A percentile compares a stretch with the other conserved stretches of the same genome.
Conservation (phyloP, 345 rosid species). For the Acer saccharum region DNA sequence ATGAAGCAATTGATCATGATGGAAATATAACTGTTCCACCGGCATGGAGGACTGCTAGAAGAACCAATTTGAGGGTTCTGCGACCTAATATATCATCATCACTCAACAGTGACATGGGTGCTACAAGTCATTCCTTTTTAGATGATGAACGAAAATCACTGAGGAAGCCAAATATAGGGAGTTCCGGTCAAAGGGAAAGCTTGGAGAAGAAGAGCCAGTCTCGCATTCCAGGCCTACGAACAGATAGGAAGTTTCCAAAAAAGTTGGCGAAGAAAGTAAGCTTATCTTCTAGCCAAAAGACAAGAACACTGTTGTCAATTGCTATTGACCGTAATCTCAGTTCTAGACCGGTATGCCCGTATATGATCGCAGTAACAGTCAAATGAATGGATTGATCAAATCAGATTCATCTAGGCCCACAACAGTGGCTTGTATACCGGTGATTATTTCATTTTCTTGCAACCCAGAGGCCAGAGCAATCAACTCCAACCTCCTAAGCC, state of each 20-base stretch:
- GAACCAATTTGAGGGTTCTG: slow-evolving; percentile 80
- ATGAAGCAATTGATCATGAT: slow-evolving; percentile 52
- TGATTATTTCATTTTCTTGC: slow-evolving; percentile 27
- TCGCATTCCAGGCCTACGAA: slow-evolving; percentile 39
- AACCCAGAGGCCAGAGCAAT: neutral
- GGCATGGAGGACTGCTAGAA: slow-evolving; percentile 93
- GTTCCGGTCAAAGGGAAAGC: slow-evolving; percentile 43
- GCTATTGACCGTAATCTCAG: slow-evolving; percentile 52
- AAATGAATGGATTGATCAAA: slow-evolving; percentile 63
- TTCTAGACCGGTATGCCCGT: slow-evolving; percentile 21
- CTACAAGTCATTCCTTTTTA: slow-evolving; percentile 32
- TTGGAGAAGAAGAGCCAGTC: slow-evolving; percentile 43
- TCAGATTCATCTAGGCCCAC: slow-evolving; percentile 68
- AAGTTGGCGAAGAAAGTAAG: slow-evolving; percentile 57
- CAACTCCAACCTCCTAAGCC: no score
- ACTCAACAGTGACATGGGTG: slow-evolving; percentile 43
- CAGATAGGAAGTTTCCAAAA: slow-evolving; percentile 54
- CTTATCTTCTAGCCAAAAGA: slow-evolving; percentile 70
- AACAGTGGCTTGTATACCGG: slow-evolving; percentile 96
- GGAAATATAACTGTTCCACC: slow-evolving; percentile 55
- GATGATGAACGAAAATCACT: slow-evolving; percentile 50
- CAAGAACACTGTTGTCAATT: slow-evolving; percentile 81
- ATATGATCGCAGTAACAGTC: slow-evolving; percentile 29
- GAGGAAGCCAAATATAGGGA: slow-evolving; percentile 39
- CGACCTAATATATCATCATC: slow-evolving; percentile 56